A percentile compares a stretch with the other conserved stretches of the same genome.
These are phyloP conservation scores for Parietichytrium sp. DNA, from an alignment of 108 stramenopile species.

Conservation along the genomic window DNA sequence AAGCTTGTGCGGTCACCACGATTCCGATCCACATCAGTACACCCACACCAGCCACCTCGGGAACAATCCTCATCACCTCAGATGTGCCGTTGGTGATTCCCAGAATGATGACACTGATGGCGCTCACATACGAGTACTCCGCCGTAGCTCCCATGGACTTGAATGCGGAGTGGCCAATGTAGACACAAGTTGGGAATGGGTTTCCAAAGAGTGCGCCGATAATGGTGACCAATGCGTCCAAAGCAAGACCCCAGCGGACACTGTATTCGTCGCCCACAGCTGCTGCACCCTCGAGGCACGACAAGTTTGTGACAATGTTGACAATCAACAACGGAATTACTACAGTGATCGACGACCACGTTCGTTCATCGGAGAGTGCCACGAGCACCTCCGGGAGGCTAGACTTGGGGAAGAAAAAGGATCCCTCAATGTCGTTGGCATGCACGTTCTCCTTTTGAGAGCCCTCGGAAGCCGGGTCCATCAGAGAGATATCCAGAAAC, in stretches of 20 bases:
- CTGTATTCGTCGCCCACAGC: constrained; percentile 47
- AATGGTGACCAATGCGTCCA: constrained; percentile 47
- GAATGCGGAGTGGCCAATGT: constrained; percentile 52
- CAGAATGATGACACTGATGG: constrained; percentile 11
- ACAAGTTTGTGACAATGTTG: constrained; percentile 19
- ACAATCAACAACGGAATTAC: constrained; percentile 1
- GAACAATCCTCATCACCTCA: constrained; percentile 42
- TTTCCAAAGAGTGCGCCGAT: constrained; percentile 47
- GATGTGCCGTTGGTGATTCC: constrained; percentile 39
- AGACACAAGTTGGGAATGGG: constrained; percentile 48
- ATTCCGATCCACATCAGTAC: constrained; percentile 35
- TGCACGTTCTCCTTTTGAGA: background rate
- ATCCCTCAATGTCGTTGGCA: background rate
- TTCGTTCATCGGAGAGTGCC: background rate
- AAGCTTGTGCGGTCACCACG: constrained; percentile 11
- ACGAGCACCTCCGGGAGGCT: background rate
- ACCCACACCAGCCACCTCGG: constrained; percentile 25
- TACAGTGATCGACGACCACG: constrained; percentile 30
- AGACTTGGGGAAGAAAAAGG: background rate
- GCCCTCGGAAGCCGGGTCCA: constrained; percentile 27
- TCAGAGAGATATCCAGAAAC: background rate
- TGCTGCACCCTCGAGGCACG: background rate
- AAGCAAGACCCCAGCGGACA: constrained; percentile 34
- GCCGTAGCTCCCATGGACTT: constrained; percentile 48
- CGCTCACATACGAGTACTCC: constrained; percentile 44